Conservation (phyloP, 768 basidiomycete species). For the Symmetrospora coprosmae region DNA sequence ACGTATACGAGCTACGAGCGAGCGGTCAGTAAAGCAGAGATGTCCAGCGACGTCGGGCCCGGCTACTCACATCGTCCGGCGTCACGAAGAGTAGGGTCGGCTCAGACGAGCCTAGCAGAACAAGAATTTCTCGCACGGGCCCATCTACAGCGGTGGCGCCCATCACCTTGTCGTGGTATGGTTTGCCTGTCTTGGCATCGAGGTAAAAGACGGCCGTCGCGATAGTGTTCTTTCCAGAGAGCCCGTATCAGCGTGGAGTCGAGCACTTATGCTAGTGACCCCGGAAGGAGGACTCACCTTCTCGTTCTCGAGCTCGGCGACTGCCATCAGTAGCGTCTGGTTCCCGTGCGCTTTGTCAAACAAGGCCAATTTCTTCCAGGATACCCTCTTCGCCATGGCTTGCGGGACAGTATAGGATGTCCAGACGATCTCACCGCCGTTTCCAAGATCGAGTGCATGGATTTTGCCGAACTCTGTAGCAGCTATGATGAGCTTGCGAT, state of each 20-base stretch:
- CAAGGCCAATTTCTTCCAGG: slow-evolving; percentile 18
- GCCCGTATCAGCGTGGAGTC: too few species aligned
- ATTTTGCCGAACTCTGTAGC: slow-evolving; percentile 15
- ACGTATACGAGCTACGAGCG: too few species aligned
- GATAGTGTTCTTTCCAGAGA: background rate
- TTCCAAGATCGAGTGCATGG: slow-evolving; percentile 5
- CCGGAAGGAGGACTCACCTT: background rate
- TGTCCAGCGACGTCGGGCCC: too few species aligned
- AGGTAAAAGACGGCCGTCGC: background rate
- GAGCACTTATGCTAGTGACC: too few species aligned
- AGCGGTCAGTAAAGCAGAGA: too few species aligned
- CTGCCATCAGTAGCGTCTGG: slow-evolving; percentile 9
- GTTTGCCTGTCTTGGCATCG: slow-evolving; percentile 9
- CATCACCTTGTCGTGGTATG: too few species aligned
- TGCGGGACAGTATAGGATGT: background rate
- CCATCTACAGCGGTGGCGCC: background rate
- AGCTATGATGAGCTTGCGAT: slow-evolving; percentile 16
- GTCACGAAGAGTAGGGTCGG: background rate
- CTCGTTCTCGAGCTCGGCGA: slow-evolving; percentile 11
- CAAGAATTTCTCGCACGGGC: background rate
- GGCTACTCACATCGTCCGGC: background rate
- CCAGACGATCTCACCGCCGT: slow-evolving; percentile 17
- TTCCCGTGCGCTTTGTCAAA: background rate
- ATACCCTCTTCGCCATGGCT: background rate
- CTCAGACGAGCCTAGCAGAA: background rate